These are phyloP conservation scores for Thuidium tamariscinum DNA, from an alignment of 225 moss, liverwort and hornwort genomes.

Conservation along the genomic window DNA sequence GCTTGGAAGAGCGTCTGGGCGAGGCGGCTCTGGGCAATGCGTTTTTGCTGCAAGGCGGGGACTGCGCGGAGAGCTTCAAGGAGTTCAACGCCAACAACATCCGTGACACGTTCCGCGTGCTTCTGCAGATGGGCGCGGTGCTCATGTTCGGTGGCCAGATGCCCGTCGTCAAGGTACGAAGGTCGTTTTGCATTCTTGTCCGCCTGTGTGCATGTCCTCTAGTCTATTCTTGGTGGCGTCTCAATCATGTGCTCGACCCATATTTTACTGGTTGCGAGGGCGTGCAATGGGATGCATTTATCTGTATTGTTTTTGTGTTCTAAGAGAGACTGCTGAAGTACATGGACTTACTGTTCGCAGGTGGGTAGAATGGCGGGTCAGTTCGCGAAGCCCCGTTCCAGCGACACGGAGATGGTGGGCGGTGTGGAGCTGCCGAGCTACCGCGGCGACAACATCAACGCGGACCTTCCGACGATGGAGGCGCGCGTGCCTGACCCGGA, in stretches of 20 bases:
- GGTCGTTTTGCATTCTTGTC: too few relatives aligned
- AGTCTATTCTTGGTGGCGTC: neutral
- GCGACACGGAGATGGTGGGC: slow-evolving; percentile 40
- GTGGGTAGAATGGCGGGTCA: slow-evolving; percentile 13
- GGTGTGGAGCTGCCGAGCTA: slow-evolving; percentile 59
- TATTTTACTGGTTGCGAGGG: neutral
- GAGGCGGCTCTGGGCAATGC: slow-evolving; percentile 74
- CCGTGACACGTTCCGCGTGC: slow-evolving; percentile 64
- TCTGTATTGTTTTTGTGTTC: neutral
- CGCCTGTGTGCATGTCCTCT: neutral
- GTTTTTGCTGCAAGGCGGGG: slow-evolving; percentile 69
- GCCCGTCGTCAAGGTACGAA: neutral
- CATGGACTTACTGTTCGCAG: neutral
- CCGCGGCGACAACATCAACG: slow-evolving; percentile 71
- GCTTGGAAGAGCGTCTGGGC: slow-evolving; percentile 57
- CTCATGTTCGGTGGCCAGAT: slow-evolving; percentile 48
- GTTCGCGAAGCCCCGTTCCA: slow-evolving; percentile 24
- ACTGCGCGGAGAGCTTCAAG: slow-evolving; percentile 86
- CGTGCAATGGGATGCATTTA: neutral
- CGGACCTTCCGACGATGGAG: slow-evolving; percentile 33
- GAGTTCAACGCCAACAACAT: slow-evolving; percentile 81
- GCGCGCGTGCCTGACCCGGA: slow-evolving; percentile 48
- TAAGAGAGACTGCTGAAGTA: too few relatives aligned
- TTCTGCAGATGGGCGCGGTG: slow-evolving; percentile 78
- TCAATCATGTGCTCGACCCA: neutral